phyloP scores from a whole-genome alignment of 192 early-diverging fungal species.

The Entomortierella beljakovae region DNA sequence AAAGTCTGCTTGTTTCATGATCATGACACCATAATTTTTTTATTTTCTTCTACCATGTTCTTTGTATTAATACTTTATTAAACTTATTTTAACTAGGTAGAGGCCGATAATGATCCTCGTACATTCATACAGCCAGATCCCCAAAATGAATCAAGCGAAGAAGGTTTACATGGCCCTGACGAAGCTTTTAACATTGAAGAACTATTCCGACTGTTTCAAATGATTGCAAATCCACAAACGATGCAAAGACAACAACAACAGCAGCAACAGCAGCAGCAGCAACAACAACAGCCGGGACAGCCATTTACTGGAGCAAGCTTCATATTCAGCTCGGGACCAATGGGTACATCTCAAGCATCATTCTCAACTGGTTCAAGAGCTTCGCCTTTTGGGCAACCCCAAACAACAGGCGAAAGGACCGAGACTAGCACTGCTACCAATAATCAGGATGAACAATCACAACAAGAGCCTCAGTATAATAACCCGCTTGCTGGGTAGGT shows the following conservation, averaged over 20 bases:
- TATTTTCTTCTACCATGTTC: neutral
- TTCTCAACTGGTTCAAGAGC: neutral
- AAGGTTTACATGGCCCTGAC: neutral
- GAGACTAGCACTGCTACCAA: neutral
- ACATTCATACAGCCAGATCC: constrained; percentile 27
- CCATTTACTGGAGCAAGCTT: constrained; percentile 3
- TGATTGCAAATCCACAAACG: constrained; percentile 11
- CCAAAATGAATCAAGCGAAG: constrained; percentile 15
- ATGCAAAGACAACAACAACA: constrained; percentile 16
- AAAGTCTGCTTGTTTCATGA: neutral
- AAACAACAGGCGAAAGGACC: neutral
- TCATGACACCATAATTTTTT: neutral
- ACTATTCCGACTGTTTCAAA: constrained; percentile 24
- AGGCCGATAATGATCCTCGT: constrained; percentile 58
- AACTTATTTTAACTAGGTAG: constrained; percentile 42
- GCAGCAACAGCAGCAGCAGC: constrained; percentile 22
- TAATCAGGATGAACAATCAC: neutral
- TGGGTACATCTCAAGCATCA: neutral
- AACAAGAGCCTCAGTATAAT: constrained; percentile 16
- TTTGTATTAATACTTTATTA: neutral
- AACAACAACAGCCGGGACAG: constrained; percentile 1
- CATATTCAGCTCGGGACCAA: constrained; percentile 23
- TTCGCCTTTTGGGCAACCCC: neutral
- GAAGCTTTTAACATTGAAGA: constrained; percentile 29
- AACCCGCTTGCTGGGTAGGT: too few species aligned